Percentiles rank a stretch among this genome's conserved stretches.
These are phyloP conservation scores for Diplodia intermedia DNA, from an alignment of 2,329 filamentous ascomycete genomes.

Conservation along the genomic window DNA sequence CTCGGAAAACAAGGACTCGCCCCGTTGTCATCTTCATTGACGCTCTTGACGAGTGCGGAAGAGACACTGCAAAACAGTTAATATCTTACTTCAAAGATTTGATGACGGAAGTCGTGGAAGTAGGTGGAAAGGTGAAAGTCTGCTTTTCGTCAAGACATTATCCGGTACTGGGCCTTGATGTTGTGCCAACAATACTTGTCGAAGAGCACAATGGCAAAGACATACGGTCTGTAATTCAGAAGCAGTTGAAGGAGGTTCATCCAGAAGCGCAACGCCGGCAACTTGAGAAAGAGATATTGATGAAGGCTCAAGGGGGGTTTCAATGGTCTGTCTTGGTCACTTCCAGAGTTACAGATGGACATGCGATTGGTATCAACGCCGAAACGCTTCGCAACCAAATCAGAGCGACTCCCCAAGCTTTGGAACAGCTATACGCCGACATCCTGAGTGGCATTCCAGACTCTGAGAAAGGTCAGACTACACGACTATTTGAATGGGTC, in stretches of 20 bases:
- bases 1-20: background rate
- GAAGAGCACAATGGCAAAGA: background rate
- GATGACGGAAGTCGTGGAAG: background rate
- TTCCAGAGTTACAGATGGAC: background rate
- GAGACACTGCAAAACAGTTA: background rate
- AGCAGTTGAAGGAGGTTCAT: background rate
- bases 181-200: background rate
- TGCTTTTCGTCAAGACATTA: conserved; percentile 14
- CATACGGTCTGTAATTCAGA: background rate
- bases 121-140: background rate
- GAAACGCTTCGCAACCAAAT: background rate
- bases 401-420: background rate
- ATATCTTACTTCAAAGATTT: background rate
- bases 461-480: background rate
- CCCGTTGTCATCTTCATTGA: background rate
- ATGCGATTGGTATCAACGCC: background rate
- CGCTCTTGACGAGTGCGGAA: conserved; percentile 10
- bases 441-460: background rate
- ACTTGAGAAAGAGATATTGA: conserved; percentile 9
- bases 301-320: conserved; percentile 6
- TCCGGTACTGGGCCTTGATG: background rate
- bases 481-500: conserved; percentile 17
- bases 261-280: background rate
- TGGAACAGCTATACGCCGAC: background rate
- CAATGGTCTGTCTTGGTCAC: conserved; percentile 15